Percentiles rank a stretch among this genome's conserved stretches.
Conservation (phyloP, 2,329 filamentous ascomycete species). For the Fusarium sp. region DNA sequence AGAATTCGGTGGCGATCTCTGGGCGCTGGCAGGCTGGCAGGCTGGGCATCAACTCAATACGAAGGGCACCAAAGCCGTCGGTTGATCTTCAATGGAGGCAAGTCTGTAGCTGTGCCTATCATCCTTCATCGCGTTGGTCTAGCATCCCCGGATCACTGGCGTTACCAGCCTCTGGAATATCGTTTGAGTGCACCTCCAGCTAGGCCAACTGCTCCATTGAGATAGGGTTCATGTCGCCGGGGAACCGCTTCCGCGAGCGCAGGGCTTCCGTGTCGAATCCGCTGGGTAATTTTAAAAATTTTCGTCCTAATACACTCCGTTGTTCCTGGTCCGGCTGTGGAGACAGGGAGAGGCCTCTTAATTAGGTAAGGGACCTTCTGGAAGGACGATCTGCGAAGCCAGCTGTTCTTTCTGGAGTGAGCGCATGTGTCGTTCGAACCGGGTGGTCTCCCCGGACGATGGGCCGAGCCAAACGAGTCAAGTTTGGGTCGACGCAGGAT, state of each 20-base stretch:
- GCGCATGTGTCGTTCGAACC: conserved; percentile 29
- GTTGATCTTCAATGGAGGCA: background rate
- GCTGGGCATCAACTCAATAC: background rate
- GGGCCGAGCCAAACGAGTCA: conserved; percentile 38
- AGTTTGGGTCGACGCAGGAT: conserved; percentile 24
- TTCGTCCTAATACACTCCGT: conserved; percentile 39
- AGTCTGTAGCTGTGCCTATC: conserved; percentile 17
- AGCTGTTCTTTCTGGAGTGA: conserved; percentile 30
- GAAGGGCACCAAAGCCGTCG: background rate
- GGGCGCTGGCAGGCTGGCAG: no score
- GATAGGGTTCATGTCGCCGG: conserved; percentile 46
- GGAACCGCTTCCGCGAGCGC: conserved; percentile 47
- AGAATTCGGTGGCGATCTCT: background rate
- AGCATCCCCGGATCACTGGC: conserved; percentile 34
- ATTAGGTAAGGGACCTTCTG: conserved; percentile 43
- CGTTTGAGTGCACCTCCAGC: conserved; percentile 21
- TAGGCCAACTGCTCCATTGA: conserved; percentile 30
- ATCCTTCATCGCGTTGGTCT: conserved; percentile 33
- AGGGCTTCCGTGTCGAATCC: conserved; percentile 38
- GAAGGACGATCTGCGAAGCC: conserved; percentile 41
- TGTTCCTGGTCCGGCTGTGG: conserved; percentile 37
- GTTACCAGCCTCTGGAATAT: conserved; percentile 33
- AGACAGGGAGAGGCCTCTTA: conserved; percentile 30
- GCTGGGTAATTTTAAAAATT: conserved; percentile 48
- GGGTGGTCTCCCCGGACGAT: conserved; percentile 38